phyloP scores from a whole-genome alignment of 495 filamentous ascomycete species.

The Halenospora varia region DNA sequence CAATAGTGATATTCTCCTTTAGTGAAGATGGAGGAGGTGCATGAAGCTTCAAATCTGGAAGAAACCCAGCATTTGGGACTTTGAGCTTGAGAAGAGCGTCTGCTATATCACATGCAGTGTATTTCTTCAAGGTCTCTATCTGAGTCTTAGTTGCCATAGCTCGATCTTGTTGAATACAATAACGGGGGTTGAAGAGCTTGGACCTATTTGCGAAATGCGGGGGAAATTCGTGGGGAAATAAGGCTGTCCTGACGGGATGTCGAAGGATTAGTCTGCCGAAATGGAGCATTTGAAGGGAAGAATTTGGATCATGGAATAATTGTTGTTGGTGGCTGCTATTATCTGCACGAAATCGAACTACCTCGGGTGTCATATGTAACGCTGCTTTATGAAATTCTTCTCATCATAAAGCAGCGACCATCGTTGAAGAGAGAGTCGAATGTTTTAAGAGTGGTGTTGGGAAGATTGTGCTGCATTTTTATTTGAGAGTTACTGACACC shows the following conservation, averaged over 20 bases:
- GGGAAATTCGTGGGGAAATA: background rate
- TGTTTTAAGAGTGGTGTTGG: too few relatives aligned
- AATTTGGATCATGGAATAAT: background rate
- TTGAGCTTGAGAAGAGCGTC: slow-evolving; percentile 60
- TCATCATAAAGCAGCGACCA: too few relatives aligned
- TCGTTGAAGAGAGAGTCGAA: too few relatives aligned
- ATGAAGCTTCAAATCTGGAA: slow-evolving; percentile 50
- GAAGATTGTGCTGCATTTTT: too few relatives aligned
- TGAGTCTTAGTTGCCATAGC: background rate
- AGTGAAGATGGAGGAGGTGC: background rate
- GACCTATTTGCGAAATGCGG: background rate
- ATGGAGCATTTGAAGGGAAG: background rate
- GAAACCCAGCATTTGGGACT: slow-evolving; percentile 52
- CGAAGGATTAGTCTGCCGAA: background rate
- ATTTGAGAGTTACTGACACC: too few relatives aligned
- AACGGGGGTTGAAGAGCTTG: background rate
- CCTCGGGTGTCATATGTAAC: too few relatives aligned
- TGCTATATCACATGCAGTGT: slow-evolving; percentile 47
- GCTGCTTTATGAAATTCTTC: too few relatives aligned
- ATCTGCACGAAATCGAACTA: background rate
- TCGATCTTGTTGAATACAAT: slow-evolving; percentile 1
- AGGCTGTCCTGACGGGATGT: background rate
- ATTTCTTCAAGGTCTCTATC: slow-evolving; percentile 9
- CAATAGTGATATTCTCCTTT: slow-evolving; percentile 31
- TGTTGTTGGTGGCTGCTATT: background rate